Evolutionary conservation across 306 rosid genomes (phyloP).

Genomic region (Inga laurina): DNA sequence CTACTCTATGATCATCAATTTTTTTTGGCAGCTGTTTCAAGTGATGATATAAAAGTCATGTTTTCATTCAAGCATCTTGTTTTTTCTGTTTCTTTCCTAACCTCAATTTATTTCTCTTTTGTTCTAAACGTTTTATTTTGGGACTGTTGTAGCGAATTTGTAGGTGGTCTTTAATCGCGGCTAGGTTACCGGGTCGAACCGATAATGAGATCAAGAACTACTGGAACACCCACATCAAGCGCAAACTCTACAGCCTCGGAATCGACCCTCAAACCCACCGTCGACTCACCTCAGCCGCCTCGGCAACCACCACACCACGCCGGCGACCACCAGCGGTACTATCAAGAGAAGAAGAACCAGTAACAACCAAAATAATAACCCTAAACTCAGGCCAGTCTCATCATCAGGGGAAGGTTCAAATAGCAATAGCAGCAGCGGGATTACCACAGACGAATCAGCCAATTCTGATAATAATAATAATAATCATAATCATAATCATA

Average conservation of each 20-base stretch:
- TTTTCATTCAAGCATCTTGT: background rate
- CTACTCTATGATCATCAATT: too few relatives aligned
- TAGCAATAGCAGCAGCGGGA: conserved; percentile 48
- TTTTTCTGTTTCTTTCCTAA: background rate
- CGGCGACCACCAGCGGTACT: background rate
- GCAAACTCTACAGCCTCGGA: conserved; percentile 71
- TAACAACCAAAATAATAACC: background rate
- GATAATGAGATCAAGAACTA: conserved; percentile 79
- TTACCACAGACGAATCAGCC: conserved; percentile 45
- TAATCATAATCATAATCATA: background rate
- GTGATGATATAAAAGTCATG: background rate
- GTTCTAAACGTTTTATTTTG: too few relatives aligned
- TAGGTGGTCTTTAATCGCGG: conserved; percentile 82
- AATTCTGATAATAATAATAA: background rate
- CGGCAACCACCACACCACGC: background rate
- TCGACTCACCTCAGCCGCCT: conserved; percentile 36
- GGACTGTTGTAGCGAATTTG: background rate
- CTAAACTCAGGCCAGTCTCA: conserved; percentile 20
- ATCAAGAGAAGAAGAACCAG: background rate
- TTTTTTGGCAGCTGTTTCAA: too few relatives aligned
- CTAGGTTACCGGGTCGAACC: conserved; percentile 70
- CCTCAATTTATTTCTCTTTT: background rate
- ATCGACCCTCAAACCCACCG: conserved; percentile 76
- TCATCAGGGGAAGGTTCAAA: conserved; percentile 44
- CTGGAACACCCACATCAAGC: conserved; percentile 74